Evolutionary conservation across 2,329 filamentous ascomycete genomes (phyloP).

Genomic region (Pseudogymnoascus sp.): DNA sequence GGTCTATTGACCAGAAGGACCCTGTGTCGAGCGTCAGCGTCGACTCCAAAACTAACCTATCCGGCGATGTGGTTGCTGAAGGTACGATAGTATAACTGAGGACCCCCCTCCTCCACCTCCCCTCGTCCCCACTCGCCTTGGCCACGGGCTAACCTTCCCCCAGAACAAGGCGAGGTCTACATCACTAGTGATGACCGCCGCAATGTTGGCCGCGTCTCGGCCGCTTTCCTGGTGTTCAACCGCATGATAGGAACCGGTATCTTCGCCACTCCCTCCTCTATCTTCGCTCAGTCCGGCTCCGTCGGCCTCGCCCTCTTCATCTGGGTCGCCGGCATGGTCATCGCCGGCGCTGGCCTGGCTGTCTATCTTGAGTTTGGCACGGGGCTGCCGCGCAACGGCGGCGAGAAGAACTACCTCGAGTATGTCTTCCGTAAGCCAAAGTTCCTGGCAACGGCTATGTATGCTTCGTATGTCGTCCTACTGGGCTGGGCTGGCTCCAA

Average conservation of each 20-base stretch:
- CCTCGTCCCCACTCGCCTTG: neutral
- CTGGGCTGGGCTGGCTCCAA: slow-evolving; percentile 60
- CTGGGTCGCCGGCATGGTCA: slow-evolving; percentile 54
- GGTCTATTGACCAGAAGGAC: neutral
- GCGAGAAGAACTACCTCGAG: slow-evolving; percentile 61
- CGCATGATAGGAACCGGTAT: slow-evolving; percentile 60
- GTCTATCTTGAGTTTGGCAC: slow-evolving; percentile 61
- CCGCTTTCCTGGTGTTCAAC: slow-evolving; percentile 54
- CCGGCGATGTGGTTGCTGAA: neutral
- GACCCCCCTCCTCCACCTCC: neutral
- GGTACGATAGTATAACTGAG: neutral
- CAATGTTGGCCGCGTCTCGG: slow-evolving; percentile 47
- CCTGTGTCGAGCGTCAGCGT: neutral
- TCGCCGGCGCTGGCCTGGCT: slow-evolving; percentile 53
- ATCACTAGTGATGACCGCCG: slow-evolving; percentile 29
- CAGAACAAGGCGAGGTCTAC: slow-evolving; percentile 9
- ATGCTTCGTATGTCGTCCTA: slow-evolving; percentile 52
- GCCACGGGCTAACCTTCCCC: neutral
- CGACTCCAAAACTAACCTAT: neutral
- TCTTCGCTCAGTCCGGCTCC: slow-evolving; percentile 48
- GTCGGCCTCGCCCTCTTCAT: slow-evolving; percentile 55
- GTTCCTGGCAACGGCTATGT: slow-evolving; percentile 53
- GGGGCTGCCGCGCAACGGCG: slow-evolving; percentile 54
- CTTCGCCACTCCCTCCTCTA: slow-evolving; percentile 53
- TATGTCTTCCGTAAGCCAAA: slow-evolving; percentile 52